Evolutionary conservation across 352 stramenopile genomes (phyloP).

Genomic region (Phytophthora palmivora): DNA sequence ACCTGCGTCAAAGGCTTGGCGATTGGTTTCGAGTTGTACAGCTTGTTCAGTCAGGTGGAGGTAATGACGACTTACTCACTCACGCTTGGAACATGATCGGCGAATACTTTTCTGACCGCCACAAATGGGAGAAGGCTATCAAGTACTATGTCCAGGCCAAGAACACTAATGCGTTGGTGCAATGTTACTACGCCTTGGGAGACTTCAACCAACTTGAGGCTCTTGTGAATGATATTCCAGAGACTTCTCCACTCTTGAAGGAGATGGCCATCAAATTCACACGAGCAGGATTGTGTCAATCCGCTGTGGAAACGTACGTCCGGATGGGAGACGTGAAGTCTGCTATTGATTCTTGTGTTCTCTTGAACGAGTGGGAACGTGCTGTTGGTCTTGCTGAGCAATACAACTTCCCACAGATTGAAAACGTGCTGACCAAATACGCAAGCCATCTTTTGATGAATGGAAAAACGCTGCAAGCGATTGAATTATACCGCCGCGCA

Average conservation of each 20-base stretch:
- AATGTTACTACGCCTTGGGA: conserved; percentile 93
- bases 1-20: conserved; percentile 88
- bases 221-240: conserved; percentile 85
- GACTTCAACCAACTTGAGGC: conserved; percentile 90
- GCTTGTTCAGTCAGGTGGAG: conserved; percentile 78
- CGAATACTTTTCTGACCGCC: conserved; percentile 91
- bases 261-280: conserved; percentile 92
- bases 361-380: conserved; percentile 93
- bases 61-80: conserved; percentile 81
- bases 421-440: conserved; percentile 93
- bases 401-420: conserved; percentile 94
- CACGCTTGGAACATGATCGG: conserved; percentile 92
- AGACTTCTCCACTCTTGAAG: conserved; percentile 78
- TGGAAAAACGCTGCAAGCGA: conserved; percentile 88
- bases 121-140: conserved; percentile 93
- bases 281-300: conserved; percentile 80
- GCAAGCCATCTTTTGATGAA: conserved; percentile 85
- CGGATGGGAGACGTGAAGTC: conserved; percentile 92
- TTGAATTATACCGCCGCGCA: conserved; percentile 93
- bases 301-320: conserved; percentile 88
- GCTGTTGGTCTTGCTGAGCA: conserved; percentile 91
- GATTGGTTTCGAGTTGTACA: conserved; percentile 94
- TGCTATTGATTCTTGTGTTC: conserved; percentile 93
- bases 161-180: conserved; percentile 76
- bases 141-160: conserved; percentile 91